Base-by-base conservation (phyloP, 352 stramenopile genomes). In the Globisporangium rhizosaccharum region DNA sequence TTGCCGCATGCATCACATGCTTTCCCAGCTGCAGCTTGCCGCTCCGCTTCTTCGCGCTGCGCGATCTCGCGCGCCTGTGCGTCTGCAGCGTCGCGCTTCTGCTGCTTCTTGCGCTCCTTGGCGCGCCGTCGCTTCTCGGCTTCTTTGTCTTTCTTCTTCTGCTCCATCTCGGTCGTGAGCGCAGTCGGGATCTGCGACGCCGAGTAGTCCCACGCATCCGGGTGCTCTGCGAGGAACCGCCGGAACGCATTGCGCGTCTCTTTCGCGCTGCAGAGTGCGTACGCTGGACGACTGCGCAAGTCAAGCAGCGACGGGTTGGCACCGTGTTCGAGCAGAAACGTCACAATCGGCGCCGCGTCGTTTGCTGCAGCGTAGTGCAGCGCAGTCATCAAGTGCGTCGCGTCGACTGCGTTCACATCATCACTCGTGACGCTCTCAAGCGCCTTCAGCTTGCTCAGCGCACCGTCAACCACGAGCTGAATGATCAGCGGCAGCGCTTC, bases 161-260 rank as follows among this genome's bases (percentile, higher is more conserved):
- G 78, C 59, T 94, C 82, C 78, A 92, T 91, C 42, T 90, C 82
- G 53, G 73, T 75, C 20, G 87, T 94, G 11, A 94, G 54, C 2
- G 63, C 79, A 41, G 82, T 78, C 0, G 87, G 84, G 41, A 96
- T 92, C 56, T 92, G 80, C 9, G 82, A 80, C 20, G 58, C 56
- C 0, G 63, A 50, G 63, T 93, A 96, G 56, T 94, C 76, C 79
- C 82, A 96, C 46, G 72, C 68, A 39, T 96, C 82, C 12, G 90
- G 87, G 42, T 97, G 66, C 39, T 79, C 72, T 0, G 72, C 85
- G 65, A 96, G 82, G 52, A 89, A 96, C 14, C 83, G 82, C 37
- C 94, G 90, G 71, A 98, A 97, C 23, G 81, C 83, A 63, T 98
- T 96, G 44, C 94, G 84, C 0, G 84, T 67, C 55, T 96, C 92